phyloP scores from a whole-genome alignment of 2,329 filamentous ascomycete genomes.

The Exserohilum turcica region DNA sequence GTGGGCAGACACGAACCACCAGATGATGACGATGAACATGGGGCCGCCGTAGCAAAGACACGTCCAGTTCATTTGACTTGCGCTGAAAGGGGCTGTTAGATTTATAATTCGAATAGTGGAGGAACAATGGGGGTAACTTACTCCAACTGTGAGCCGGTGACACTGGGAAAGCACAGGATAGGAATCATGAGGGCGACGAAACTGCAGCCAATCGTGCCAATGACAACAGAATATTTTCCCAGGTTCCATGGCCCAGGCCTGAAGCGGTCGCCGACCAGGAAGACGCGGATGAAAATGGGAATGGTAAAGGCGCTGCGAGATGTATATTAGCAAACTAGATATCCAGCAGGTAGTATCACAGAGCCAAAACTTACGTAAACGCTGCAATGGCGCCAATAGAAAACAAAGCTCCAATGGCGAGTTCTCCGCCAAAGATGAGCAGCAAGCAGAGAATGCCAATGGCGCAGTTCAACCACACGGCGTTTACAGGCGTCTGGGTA shows the following conservation, averaged over 20 bases:
- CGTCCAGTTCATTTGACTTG: conserved; percentile 70
- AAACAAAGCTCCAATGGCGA: conserved; percentile 71
- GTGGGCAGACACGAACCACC: conserved; percentile 67
- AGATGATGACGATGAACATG: conserved; percentile 64
- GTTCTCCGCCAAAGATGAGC: conserved; percentile 67
- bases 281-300: conserved; percentile 63
- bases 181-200: conserved; percentile 72
- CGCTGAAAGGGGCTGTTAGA: conserved; percentile 38
- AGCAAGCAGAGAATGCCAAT: conserved; percentile 66
- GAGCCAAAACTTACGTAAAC: conserved; percentile 55
- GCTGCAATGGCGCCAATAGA: conserved; percentile 71
- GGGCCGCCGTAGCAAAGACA: conserved; percentile 68
- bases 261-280: conserved; percentile 67
- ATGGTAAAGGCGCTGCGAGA: conserved; percentile 55
- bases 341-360: not conserved
- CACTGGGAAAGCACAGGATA: conserved; percentile 67
- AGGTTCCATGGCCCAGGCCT: conserved; percentile 72
- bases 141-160: conserved; percentile 61
- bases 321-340: not conserved
- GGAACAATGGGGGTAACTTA: conserved; percentile 31
- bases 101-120: not conserved
- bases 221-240: conserved; percentile 62
- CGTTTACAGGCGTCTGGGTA: conserved; percentile 71
- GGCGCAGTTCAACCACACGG: conserved; percentile 68
- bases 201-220: conserved; percentile 61